phyloP scores from a whole-genome alignment of 2,329 filamentous ascomycete species.

The Aspergillus sp. region DNA sequence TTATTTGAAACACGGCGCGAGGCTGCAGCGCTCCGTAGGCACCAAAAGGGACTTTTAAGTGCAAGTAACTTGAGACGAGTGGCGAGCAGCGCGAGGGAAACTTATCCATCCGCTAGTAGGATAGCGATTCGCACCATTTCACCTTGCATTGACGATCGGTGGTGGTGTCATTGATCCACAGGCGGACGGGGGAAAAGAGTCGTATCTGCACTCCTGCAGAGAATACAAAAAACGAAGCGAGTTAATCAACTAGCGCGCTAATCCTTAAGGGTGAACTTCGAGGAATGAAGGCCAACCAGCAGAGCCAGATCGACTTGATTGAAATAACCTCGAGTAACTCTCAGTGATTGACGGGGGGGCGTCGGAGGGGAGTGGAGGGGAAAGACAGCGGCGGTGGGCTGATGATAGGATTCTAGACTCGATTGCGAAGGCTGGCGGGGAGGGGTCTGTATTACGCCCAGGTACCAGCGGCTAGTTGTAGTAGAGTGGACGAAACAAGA shows the following conservation, averaged over 20 bases:
- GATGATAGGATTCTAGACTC: slow-evolving; percentile 19
- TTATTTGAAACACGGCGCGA: slow-evolving; percentile 7
- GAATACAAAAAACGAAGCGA: slow-evolving; percentile 1
- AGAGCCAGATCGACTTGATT: background rate
- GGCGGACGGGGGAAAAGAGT: slow-evolving; percentile 5
- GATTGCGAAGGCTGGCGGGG: slow-evolving; percentile 1
- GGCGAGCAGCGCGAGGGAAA: slow-evolving; percentile 4
- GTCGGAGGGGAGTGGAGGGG: background rate
- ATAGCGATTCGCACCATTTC: slow-evolving; percentile 11
- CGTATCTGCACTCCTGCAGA: slow-evolving; percentile 14
- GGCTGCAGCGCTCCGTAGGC: slow-evolving; percentile 1
- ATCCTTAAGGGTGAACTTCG: background rate
- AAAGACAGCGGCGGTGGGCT: slow-evolving; percentile 4
- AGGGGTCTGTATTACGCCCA: background rate
- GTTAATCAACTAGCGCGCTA: slow-evolving; percentile 7
- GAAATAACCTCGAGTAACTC: slow-evolving; percentile 3
- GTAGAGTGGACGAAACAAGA: background rate
- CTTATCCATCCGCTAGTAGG: background rate
- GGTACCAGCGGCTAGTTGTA: background rate
- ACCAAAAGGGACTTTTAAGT: background rate
- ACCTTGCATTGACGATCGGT: slow-evolving; percentile 15
- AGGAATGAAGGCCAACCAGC: slow-evolving; percentile 5
- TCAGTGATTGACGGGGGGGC: background rate
- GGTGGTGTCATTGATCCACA: slow-evolving; percentile 19
- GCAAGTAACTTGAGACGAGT: slow-evolving; percentile 8